phyloP scores from a whole-genome alignment of 805 yeast genomes.

The Nadsonia fulvescens region DNA sequence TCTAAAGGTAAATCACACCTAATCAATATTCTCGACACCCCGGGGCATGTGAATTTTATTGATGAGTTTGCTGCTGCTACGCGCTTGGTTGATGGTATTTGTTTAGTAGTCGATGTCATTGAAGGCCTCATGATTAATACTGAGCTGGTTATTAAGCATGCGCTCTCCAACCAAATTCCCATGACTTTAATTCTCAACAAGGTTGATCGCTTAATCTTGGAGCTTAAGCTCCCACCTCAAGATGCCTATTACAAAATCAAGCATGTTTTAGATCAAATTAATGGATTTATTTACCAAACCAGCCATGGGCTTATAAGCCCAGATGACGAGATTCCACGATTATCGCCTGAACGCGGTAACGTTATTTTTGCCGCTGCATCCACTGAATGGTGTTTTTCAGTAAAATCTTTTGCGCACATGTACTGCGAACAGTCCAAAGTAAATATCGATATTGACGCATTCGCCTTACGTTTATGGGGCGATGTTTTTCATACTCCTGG shows the following conservation, averaged over 20 bases:
- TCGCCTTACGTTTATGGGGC: slow-evolving; percentile 61
- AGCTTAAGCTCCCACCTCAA: slow-evolving; percentile 51
- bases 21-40: slow-evolving; percentile 61
- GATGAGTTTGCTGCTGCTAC: slow-evolving; percentile 54
- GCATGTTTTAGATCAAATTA: slow-evolving; percentile 44
- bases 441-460: slow-evolving; percentile 20
- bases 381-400: slow-evolving; percentile 44
- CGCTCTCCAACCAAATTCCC: slow-evolving; percentile 31
- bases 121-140: slow-evolving; percentile 62
- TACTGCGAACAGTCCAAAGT: slow-evolving; percentile 19
- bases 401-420: slow-evolving; percentile 46
- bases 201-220: slow-evolving; percentile 70
- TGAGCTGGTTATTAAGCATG: slow-evolving; percentile 30
- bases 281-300: slow-evolving; percentile 28
- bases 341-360: slow-evolving; percentile 49
- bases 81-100: slow-evolving; percentile 42
- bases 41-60: slow-evolving; percentile 76
- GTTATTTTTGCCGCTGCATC: slow-evolving; percentile 59
- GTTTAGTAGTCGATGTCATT: slow-evolving; percentile 63
- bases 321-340: slow-evolving; percentile 5
- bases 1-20: slow-evolving; percentile 35
- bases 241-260: slow-evolving; percentile 59
- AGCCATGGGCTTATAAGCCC: slow-evolving; percentile 10
- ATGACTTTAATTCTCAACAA: slow-evolving; percentile 57
- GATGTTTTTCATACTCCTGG: slow-evolving; percentile 33